phyloP scores from a whole-genome alignment of 2,329 filamentous ascomycete species.

The Microcyclospora pomicola region DNA sequence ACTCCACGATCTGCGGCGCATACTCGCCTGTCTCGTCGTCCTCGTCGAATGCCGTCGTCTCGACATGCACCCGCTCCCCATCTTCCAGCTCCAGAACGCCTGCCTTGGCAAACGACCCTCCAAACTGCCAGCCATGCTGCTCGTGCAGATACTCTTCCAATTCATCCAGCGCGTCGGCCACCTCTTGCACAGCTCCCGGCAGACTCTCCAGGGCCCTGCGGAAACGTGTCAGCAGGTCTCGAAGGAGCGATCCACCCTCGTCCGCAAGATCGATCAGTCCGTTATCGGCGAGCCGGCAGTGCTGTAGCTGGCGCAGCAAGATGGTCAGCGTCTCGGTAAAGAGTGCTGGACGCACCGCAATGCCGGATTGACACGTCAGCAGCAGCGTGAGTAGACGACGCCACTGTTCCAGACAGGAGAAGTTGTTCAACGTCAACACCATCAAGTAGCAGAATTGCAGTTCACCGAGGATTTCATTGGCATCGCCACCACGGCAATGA shows the following conservation, averaged over 20 bases:
- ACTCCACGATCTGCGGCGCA: conserved; percentile 46
- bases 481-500: conserved; percentile 22
- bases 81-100: conserved; percentile 50
- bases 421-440: conserved; percentile 50
- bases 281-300: conserved; percentile 45
- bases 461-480: conserved; percentile 37
- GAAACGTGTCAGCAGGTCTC: conserved; percentile 39
- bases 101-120: conserved; percentile 38
- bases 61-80: conserved; percentile 48
- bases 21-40: conserved; percentile 53
- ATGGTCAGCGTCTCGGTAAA: conserved; percentile 39
- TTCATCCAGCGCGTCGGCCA: conserved; percentile 41
- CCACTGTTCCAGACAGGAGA: conserved; percentile 53
- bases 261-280: conserved; percentile 47
- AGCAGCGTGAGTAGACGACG: conserved; percentile 43
- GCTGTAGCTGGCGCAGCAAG: conserved; percentile 39
- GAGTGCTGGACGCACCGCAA: conserved; percentile 34
- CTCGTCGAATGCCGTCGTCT: conserved; percentile 34
- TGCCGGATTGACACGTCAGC: conserved; percentile 41
- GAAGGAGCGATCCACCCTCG: conserved; percentile 37
- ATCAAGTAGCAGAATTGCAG: conserved; percentile 50
- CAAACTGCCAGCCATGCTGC: conserved; percentile 46
- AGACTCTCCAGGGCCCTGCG: conserved; percentile 37
- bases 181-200: conserved; percentile 27
- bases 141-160: conserved; percentile 41